Conservation (phyloP, 345 rosid species). For the Geranium rotundifolium region DNA sequence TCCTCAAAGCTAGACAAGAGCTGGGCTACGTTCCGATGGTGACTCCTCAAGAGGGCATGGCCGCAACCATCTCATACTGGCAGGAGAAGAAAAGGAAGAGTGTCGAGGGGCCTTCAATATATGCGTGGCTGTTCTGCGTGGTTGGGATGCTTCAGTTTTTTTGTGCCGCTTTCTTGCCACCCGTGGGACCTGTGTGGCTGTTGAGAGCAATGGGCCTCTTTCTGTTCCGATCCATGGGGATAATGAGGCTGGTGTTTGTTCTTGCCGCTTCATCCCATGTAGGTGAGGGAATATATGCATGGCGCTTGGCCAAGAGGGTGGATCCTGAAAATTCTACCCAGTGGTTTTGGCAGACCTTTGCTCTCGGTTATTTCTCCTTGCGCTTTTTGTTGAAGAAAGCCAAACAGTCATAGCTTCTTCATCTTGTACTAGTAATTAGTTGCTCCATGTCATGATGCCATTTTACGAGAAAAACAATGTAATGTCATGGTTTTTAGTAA, state of each 20-base stretch:
- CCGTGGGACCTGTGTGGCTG: conserved; percentile 48
- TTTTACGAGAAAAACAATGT: no score
- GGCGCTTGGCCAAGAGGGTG: conserved; percentile 48
- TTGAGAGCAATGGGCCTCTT: conserved; percentile 44
- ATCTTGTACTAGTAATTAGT: no score
- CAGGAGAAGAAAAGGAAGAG: conserved; percentile 55
- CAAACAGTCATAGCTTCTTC: conserved; percentile 4
- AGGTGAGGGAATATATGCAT: conserved; percentile 50
- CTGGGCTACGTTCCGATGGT: conserved; percentile 83
- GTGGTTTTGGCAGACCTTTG: conserved; percentile 84
- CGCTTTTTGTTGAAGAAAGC: conserved; percentile 59
- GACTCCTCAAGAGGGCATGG: conserved; percentile 74
- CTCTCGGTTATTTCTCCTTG: conserved; percentile 53
- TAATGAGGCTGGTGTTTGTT: conserved; percentile 28
- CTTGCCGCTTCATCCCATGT: conserved; percentile 29
- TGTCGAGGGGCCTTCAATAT: conserved; percentile 60
- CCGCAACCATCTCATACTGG: conserved; percentile 71
- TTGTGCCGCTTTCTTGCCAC: conserved; percentile 55
- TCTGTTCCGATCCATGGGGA: conserved; percentile 37
- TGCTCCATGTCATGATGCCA: no score
- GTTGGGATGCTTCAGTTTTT: conserved; percentile 41
- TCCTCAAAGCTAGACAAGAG: conserved; percentile 76
- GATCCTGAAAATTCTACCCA: conserved; percentile 63
- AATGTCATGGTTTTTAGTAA: no score
- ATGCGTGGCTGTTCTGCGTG: conserved; percentile 38